Percentiles rank a stretch among this genome's conserved stretches.
These are phyloP conservation scores for Hippophae rhamnoides DNA, from an alignment of 306 rosid genomes.

Conservation along the genomic window DNA sequence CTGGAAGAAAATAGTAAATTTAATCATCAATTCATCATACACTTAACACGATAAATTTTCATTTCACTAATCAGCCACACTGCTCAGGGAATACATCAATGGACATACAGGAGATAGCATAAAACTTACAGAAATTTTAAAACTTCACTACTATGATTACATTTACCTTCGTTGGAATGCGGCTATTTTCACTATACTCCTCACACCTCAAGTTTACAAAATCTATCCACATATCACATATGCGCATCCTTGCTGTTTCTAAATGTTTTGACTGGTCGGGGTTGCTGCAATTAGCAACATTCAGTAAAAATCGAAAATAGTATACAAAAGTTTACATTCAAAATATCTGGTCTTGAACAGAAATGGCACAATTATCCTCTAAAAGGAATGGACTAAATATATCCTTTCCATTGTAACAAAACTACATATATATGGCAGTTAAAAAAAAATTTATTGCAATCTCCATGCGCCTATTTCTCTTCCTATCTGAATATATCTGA, in stretches of 20 bases:
- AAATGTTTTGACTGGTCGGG: slow-evolving; percentile 97
- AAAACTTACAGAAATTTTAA: background rate
- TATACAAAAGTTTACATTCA: background rate
- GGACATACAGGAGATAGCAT: no score
- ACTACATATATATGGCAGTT: background rate
- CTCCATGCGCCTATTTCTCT: no score
- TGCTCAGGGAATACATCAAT: no score
- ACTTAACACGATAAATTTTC: no score
- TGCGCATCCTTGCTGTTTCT: slow-evolving; percentile 93
- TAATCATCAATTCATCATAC: background rate
- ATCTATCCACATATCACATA: slow-evolving; percentile 81
- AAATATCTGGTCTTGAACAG: background rate
- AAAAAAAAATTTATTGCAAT: background rate
- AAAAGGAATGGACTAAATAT: background rate
- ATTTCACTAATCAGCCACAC: no score
- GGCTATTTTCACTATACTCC: slow-evolving; percentile 80
- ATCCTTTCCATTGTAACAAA: background rate
- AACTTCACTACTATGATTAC: background rate
- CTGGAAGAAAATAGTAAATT: slow-evolving; percentile 28
- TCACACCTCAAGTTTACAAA: slow-evolving; percentile 86
- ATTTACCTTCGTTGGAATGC: slow-evolving; percentile 73
- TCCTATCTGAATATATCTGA: no score
- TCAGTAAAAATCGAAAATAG: background rate
- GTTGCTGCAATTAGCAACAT: slow-evolving; percentile 42
- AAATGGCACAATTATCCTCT: no score